A percentile compares a stretch with the other conserved stretches of the same genome.
Conservation (phyloP, 192 early-diverging fungal genomes). For the Linnemannia elongata region DNA sequence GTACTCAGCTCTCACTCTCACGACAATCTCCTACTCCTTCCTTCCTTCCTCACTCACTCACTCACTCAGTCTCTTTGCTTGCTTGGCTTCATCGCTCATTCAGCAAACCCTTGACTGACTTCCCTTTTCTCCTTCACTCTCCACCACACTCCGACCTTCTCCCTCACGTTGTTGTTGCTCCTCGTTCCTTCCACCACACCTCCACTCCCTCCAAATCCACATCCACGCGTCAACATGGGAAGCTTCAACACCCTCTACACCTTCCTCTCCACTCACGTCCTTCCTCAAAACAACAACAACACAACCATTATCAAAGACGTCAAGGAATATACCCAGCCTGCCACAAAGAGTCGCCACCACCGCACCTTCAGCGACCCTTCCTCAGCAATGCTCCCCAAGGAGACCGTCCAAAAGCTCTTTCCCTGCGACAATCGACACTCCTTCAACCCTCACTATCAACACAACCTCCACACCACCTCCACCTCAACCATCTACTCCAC, state of each 20-base stretch:
- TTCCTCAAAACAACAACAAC: constrained; percentile 20
- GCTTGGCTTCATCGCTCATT: constrained; percentile 6
- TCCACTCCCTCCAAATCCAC: neutral
- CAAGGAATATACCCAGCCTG: neutral
- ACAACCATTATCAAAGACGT: neutral
- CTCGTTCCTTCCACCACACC: neutral
- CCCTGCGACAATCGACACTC: constrained; percentile 50
- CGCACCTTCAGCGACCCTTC: constrained; percentile 26
- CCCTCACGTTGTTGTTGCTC: neutral
- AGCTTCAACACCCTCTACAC: constrained; percentile 44
- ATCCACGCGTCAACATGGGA: constrained; percentile 30
- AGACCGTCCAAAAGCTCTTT: constrained; percentile 37
- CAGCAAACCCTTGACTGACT: neutral
- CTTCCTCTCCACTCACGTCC: constrained; percentile 46
- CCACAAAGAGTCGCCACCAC: constrained; percentile 17
- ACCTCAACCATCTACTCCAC: constrained; percentile 39
- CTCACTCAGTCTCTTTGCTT: constrained; percentile 6
- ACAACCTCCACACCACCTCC: constrained; percentile 44
- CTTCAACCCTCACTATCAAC: constrained; percentile 51
- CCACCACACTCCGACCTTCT: neutral
- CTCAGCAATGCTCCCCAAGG: constrained; percentile 16
- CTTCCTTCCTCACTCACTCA: neutral
- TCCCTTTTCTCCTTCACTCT: neutral
- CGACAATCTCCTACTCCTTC: neutral
- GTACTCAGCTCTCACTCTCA: neutral